phyloP scores from a whole-genome alignment of 805 yeast genomes.

The Candida alai region DNA sequence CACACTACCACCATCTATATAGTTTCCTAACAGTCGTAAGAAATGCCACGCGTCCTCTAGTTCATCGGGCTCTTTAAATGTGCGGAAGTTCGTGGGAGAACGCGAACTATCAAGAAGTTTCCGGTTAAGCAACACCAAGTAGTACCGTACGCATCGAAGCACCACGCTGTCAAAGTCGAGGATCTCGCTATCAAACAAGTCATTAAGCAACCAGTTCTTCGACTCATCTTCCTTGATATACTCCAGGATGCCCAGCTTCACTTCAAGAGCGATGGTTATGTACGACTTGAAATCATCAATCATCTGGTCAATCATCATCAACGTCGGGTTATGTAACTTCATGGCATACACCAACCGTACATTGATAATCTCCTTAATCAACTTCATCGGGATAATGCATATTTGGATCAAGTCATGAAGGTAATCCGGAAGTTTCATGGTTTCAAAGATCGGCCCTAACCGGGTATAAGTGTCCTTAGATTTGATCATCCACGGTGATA shows the following conservation, averaged over 20 bases:
- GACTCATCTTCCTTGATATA: slow-evolving; percentile 51
- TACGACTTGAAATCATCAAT: slow-evolving; percentile 79
- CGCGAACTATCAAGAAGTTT: slow-evolving; percentile 77
- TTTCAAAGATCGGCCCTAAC: slow-evolving; percentile 58
- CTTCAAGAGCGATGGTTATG: slow-evolving; percentile 68
- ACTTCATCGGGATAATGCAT: slow-evolving; percentile 70
- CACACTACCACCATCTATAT: slow-evolving; percentile 75
- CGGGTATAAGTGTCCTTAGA: slow-evolving; percentile 69
- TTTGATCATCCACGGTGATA: slow-evolving; percentile 79
- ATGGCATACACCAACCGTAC: slow-evolving; percentile 74
- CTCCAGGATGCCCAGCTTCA: slow-evolving; percentile 62
- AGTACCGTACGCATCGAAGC: slow-evolving; percentile 67
- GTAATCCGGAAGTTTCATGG: slow-evolving; percentile 70
- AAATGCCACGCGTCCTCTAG: slow-evolving; percentile 79
- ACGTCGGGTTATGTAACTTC: slow-evolving; percentile 77
- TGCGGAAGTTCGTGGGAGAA: slow-evolving; percentile 59
- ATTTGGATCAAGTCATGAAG: slow-evolving; percentile 61
- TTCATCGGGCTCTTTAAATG: slow-evolving; percentile 89
- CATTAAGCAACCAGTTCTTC: slow-evolving; percentile 68
- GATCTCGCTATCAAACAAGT: slow-evolving; percentile 53
- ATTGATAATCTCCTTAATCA: slow-evolving; percentile 74
- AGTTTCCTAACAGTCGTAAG: slow-evolving; percentile 71
- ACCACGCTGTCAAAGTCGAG: slow-evolving; percentile 59
- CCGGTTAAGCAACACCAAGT: slow-evolving; percentile 65
- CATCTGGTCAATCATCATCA: slow-evolving; percentile 95